Evolutionary conservation across 495 filamentous ascomycete species (phyloP).

Genomic region (Endocarpon pusillum): DNA sequence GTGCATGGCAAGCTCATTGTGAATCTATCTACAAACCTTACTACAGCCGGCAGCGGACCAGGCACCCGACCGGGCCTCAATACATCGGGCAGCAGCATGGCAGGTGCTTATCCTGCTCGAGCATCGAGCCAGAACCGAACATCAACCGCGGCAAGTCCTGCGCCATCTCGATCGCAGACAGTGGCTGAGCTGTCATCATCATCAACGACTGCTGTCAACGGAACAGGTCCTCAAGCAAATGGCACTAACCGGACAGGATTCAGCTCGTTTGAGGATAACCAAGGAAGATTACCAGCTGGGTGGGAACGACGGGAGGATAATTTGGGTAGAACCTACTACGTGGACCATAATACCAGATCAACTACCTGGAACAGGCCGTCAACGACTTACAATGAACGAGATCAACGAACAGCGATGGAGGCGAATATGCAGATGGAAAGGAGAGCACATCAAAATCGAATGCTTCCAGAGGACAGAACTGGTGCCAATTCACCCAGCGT

Average conservation of each 20-base stretch:
- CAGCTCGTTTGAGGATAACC: slow-evolving; percentile 88
- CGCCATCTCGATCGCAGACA: slow-evolving; percentile 24
- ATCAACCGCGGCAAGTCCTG: slow-evolving; percentile 8
- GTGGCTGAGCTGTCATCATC: slow-evolving; percentile 12
- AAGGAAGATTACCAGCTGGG: slow-evolving; percentile 78
- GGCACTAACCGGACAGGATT: slow-evolving; percentile 36
- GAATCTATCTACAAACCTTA: slow-evolving; percentile 81
- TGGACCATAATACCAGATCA: slow-evolving; percentile 92
- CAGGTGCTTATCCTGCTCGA: slow-evolving; percentile 14
- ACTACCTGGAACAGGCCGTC: slow-evolving; percentile 92
- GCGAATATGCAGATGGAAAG: slow-evolving; percentile 83
- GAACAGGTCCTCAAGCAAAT: slow-evolving; percentile 25
- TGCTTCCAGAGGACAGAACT: slow-evolving; percentile 88
- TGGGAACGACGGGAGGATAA: slow-evolving; percentile 97
- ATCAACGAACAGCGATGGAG: slow-evolving; percentile 61
- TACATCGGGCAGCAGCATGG: slow-evolving; percentile 12
- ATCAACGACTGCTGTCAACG: slow-evolving; percentile 15
- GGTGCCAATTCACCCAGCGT: slow-evolving; percentile 81
- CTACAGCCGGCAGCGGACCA: slow-evolving; percentile 31
- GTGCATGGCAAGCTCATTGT: slow-evolving; percentile 96
- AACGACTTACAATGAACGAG: slow-evolving; percentile 58
- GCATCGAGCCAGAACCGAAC: slow-evolving; percentile 13
- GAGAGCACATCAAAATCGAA: slow-evolving; percentile 83
- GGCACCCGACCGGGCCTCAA: slow-evolving; percentile 16
- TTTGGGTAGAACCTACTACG: slow-evolving; percentile 94